Base-by-base conservation (phyloP, 352 stramenopile species). In the Pythium periplocum region DNA sequence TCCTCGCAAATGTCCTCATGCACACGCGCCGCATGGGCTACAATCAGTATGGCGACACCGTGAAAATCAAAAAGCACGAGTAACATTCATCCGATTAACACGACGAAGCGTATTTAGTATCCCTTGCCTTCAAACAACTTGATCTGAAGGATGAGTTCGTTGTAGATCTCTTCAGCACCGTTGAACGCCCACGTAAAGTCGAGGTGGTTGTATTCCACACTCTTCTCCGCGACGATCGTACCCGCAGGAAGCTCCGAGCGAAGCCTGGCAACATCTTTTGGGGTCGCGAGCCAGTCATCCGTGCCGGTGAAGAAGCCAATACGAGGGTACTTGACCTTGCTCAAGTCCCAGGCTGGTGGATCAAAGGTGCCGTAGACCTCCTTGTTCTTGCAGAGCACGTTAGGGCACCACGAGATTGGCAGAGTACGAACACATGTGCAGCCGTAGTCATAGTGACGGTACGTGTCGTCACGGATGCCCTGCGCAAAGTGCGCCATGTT, bases 1-100 rank as follows among this genome's bases (percentile, higher is more conserved):
- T 96, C 35, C 48, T 95, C 11, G 76, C 82, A 11, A 91, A 81
- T 54, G 73, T 95, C 42, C 64, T 95, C 17, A 81, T 93, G 67
- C 85, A 93, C 66, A 92, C 84, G 41, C 72, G 67, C 1, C 75
- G 77, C 26, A 95, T 93, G 84, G 86, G 84, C 10, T 96, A 96
- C 66, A 89, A 96, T 44, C 62, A 71, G 41, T 68, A 69, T 26
- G 86, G 84, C n/a, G 74, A 92, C 32, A 93, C 83, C 0, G 86
- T 92, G 11, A 60, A 57, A 9, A 69, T 83, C 17, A 60, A 76
- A 26, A 78, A 62, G 26, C 17, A 56, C n/a, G 51, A 83, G 48
- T 69, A 78, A 36, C 59, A 55, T 2, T 48, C 61, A 69, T 7
- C 58, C 38, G 48, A 55, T 51, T 66, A 40, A 55, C 46, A 53